Percentiles rank a stretch among this genome's conserved stretches.
These are phyloP conservation scores for Sclerospora graminicola DNA, from an alignment of 352 stramenopile species.

Conservation along the genomic window DNA sequence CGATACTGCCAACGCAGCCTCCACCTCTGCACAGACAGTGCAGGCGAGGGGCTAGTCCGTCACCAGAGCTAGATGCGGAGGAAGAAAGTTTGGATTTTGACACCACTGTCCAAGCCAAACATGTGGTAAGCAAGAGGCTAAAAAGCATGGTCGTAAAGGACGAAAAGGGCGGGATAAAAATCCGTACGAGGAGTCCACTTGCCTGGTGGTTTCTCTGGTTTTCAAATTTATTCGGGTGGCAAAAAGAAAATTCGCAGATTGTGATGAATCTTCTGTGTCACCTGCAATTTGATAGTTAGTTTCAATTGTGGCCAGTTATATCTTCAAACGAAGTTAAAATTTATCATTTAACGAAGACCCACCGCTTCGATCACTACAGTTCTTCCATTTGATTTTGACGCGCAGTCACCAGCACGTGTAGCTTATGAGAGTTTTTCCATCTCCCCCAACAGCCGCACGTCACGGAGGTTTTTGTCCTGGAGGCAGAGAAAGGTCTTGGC, in stretches of 20 bases:
- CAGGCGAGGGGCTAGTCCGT: neutral
- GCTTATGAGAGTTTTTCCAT: too few species aligned
- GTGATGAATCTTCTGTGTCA: slow-evolving; percentile 2
- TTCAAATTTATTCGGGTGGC: slow-evolving; percentile 62
- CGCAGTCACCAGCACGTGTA: too few species aligned
- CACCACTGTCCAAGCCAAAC: slow-evolving; percentile 58
- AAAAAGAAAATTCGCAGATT: slow-evolving; percentile 66
- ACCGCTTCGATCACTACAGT: slow-evolving; percentile 15
- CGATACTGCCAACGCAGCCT: too few species aligned
- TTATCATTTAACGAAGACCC: too few species aligned
- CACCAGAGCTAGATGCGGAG: slow-evolving; percentile 13
- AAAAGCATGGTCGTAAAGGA: slow-evolving; percentile 94
- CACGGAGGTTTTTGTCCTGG: too few species aligned
- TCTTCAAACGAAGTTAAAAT: too few species aligned
- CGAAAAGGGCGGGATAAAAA: slow-evolving; percentile 95
- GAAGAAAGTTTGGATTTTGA: slow-evolving; percentile 58
- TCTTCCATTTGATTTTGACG: slow-evolving; percentile 30
- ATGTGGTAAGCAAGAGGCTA: slow-evolving; percentile 68
- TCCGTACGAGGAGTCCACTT: slow-evolving; percentile 90
- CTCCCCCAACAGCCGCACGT: too few species aligned
- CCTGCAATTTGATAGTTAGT: too few species aligned
- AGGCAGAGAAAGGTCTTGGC: too few species aligned
- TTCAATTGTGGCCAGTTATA: too few species aligned
- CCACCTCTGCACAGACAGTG: slow-evolving; percentile 12
- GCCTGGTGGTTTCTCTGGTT: slow-evolving; percentile 27